A percentile compares a stretch with the other conserved stretches of the same genome.
These are phyloP conservation scores for Lathyrus tuberosus DNA, from an alignment of 306 rosid species.

Conservation along the genomic window DNA sequence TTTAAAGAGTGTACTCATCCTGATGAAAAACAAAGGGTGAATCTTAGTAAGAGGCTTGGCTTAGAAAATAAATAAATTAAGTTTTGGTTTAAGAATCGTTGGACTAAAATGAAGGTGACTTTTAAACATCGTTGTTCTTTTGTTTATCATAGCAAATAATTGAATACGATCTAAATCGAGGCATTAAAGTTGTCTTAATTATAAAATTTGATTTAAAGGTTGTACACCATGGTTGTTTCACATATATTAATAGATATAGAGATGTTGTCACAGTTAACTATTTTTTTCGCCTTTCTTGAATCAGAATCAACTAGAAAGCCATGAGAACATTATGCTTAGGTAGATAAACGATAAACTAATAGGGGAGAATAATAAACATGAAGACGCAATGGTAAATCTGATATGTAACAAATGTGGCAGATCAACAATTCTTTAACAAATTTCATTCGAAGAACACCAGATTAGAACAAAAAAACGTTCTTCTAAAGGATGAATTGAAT, in stretches of 20 bases:
- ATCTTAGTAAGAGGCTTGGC: conserved; percentile 73
- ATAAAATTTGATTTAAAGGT: background rate
- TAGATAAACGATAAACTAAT: conserved; percentile 87
- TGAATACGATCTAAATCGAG: background rate
- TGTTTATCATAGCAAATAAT: background rate
- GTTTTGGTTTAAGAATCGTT: conserved; percentile 94
- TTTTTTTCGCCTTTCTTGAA: conserved; percentile 26
- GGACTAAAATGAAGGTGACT: conserved; percentile 94
- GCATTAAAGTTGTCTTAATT: background rate
- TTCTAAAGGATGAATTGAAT: conserved; percentile 71
- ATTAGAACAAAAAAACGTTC: conserved; percentile 83
- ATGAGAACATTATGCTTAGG: conserved; percentile 78
- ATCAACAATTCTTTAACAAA: conserved; percentile 83
- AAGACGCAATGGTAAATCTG: conserved; percentile 83
- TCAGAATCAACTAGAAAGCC: conserved; percentile 96
- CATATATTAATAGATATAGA: background rate
- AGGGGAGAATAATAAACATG: conserved; percentile 77
- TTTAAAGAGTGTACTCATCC: conserved; percentile 70
- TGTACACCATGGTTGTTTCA: background rate
- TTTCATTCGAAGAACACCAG: conserved; percentile 87
- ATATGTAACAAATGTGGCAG: conserved; percentile 82
- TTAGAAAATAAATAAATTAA: conserved; percentile 91
- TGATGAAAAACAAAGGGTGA: conserved; percentile 88
- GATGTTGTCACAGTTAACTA: background rate
- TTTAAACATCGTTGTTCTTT: background rate